Evolutionary conservation across 495 filamentous ascomycete species (phyloP).

Genomic region (Pseudoneurospora amorphoporcata): DNA sequence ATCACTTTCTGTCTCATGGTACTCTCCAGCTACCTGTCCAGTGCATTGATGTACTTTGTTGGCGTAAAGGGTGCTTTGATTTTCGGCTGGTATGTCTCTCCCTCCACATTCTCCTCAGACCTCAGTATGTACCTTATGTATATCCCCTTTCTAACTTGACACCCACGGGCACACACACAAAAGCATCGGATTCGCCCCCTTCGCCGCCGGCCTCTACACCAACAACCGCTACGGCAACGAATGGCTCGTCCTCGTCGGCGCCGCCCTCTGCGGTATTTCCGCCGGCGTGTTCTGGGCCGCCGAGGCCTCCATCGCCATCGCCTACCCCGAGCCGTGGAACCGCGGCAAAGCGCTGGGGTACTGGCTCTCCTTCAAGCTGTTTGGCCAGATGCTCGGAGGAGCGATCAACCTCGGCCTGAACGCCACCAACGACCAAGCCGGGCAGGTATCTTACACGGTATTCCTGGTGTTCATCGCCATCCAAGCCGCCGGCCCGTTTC

Average conservation of each 20-base stretch:
- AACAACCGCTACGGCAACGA: constrained; percentile 55
- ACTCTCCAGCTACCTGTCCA: constrained; percentile 47
- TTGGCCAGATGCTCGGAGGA: constrained; percentile 54
- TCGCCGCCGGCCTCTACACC: constrained; percentile 53
- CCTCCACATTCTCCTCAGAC: not conserved
- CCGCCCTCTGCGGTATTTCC: constrained; percentile 52
- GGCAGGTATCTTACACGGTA: constrained; percentile 51
- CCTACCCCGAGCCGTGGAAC: constrained; percentile 55
- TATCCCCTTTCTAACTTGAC: too few relatives aligned
- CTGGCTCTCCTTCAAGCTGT: constrained; percentile 52
- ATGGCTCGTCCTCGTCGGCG: constrained; percentile 55
- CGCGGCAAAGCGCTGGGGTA: constrained; percentile 49
- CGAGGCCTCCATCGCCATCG: constrained; percentile 53
- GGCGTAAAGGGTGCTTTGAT: constrained; percentile 56
- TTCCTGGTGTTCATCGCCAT: constrained; percentile 53
- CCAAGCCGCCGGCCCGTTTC: constrained; percentile 46
- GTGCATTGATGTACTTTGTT: constrained; percentile 44
- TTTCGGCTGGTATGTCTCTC: constrained; percentile 39
- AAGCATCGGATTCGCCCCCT: constrained; percentile 52
- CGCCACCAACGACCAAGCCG: constrained; percentile 37
- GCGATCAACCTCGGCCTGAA: constrained; percentile 55
- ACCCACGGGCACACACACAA: too few relatives aligned
- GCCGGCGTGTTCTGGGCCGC: constrained; percentile 61
- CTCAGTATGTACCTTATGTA: too few relatives aligned
- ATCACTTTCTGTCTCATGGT: constrained; percentile 59